These are phyloP conservation scores for Aspergillus sparsus DNA, from an alignment of 495 filamentous ascomycete species.

Conservation along the genomic window DNA sequence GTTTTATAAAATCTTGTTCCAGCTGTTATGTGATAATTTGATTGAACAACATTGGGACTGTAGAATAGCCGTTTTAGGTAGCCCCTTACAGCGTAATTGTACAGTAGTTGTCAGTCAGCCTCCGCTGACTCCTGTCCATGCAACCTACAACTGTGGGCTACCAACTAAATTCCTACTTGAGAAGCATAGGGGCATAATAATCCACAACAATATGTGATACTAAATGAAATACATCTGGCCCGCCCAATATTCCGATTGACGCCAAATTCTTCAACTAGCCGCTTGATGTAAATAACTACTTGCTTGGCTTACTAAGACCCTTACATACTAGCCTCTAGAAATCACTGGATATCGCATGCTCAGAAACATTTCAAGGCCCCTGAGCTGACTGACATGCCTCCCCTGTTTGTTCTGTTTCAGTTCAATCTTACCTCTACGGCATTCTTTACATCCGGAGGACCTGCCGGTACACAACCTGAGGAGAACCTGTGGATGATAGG, in stretches of 20 bases:
- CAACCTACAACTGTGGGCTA: neutral
- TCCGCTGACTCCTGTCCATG: neutral
- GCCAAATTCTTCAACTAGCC: constrained; percentile 1
- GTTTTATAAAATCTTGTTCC: neutral
- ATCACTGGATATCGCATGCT: neutral
- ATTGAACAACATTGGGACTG: neutral
- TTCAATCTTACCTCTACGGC: neutral
- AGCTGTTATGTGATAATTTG: neutral
- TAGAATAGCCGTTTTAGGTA: no score
- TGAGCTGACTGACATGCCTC: neutral
- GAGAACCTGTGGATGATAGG: neutral
- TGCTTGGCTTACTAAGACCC: neutral
- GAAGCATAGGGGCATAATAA: neutral
- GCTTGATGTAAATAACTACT: neutral
- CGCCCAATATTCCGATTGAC: neutral
- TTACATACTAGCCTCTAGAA: neutral
- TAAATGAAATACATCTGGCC: neutral
- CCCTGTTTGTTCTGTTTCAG: neutral
- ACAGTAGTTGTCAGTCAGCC: neutral
- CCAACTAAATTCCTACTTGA: neutral
- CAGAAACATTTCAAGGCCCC: neutral
- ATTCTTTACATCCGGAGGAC: neutral
- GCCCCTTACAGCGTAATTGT: no score
- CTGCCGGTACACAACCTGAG: neutral
- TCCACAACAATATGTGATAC: neutral